Evolutionary conservation across 2,329 filamentous ascomycete species (phyloP).

Genomic region (Ophiostoma pallidulum): DNA sequence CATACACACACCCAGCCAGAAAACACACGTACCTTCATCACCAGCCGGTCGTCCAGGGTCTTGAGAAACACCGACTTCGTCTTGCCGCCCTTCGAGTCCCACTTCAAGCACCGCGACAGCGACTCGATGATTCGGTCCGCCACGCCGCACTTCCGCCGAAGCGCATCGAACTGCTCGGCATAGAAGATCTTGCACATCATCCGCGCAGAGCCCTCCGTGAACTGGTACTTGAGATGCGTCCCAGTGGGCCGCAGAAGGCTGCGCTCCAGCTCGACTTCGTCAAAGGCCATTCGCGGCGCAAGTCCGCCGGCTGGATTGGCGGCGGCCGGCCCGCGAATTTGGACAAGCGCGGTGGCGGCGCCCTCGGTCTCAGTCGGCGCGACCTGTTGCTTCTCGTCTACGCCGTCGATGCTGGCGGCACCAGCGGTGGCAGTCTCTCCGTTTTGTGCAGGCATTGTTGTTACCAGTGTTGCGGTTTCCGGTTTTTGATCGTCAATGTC

Average conservation of each 20-base stretch:
- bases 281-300: constrained; percentile 23
- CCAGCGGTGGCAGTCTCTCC: not conserved
- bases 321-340: too few species aligned
- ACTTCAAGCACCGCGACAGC: constrained; percentile 88
- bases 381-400: too few species aligned
- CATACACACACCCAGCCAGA: too few species aligned
- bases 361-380: too few species aligned
- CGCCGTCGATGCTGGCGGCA: not conserved
- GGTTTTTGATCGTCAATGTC: not conserved
- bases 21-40: too few species aligned
- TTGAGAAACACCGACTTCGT: constrained; percentile 97
- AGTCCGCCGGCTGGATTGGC: not conserved
- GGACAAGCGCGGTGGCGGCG: too few species aligned
- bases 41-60: constrained; percentile 86
- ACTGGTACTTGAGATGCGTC: constrained; percentile 92
- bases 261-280: constrained; percentile 68
- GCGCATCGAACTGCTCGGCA: constrained; percentile 92
- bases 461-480: too few species aligned
- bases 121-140: constrained; percentile 92
- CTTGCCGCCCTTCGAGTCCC: constrained; percentile 96
- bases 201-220: constrained; percentile 83
- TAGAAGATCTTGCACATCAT: constrained; percentile 99
- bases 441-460: too few species aligned
- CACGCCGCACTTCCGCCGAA: constrained; percentile 85
- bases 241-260: constrained; percentile 77